Percentiles rank a stretch among this genome's conserved stretches.
Conservation (phyloP, 495 filamentous ascomycete genomes). For the Daldinia vernicosa region DNA sequence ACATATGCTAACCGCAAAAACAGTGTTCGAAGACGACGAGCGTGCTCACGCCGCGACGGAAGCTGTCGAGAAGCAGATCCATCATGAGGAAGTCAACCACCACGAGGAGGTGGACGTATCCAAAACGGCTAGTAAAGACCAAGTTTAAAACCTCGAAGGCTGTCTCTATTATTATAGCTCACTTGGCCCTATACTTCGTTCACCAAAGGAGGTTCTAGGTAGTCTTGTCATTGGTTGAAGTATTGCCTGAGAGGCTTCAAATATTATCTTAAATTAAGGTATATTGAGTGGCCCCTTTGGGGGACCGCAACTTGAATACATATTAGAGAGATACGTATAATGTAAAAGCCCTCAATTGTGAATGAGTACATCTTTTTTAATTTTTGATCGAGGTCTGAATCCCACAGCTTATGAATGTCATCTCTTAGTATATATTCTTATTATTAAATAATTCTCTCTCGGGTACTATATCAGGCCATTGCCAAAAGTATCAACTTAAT, state of each 20-base stretch:
- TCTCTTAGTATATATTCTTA: too few relatives aligned
- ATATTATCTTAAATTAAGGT: not conserved
- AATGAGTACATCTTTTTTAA: too few relatives aligned
- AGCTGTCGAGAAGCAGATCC: constrained; percentile 59
- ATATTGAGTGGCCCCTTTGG: not conserved
- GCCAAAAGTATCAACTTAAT: too few relatives aligned
- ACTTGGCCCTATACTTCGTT: not conserved
- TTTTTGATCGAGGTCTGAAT: too few relatives aligned
- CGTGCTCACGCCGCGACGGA: constrained; percentile 57
- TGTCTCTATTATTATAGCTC: not conserved
- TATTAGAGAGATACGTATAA: not conserved
- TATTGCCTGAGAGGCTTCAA: not conserved
- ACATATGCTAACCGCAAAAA: constrained; percentile 15
- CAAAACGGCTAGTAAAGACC: constrained; percentile 35
- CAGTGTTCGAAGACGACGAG: constrained; percentile 65
- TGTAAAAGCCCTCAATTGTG: too few relatives aligned
- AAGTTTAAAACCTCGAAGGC: constrained; percentile 12
- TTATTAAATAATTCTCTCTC: too few relatives aligned
- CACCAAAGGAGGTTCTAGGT: not conserved
- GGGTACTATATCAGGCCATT: too few relatives aligned
- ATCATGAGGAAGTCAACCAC: constrained; percentile 32
- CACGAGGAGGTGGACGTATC: constrained; percentile 25
- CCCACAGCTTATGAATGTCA: too few relatives aligned
- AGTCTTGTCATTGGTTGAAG: not conserved
- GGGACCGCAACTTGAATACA: not conserved